Evolutionary conservation across 129 eudicot genomes (phyloP).

Genomic region (Apium graveolens): DNA sequence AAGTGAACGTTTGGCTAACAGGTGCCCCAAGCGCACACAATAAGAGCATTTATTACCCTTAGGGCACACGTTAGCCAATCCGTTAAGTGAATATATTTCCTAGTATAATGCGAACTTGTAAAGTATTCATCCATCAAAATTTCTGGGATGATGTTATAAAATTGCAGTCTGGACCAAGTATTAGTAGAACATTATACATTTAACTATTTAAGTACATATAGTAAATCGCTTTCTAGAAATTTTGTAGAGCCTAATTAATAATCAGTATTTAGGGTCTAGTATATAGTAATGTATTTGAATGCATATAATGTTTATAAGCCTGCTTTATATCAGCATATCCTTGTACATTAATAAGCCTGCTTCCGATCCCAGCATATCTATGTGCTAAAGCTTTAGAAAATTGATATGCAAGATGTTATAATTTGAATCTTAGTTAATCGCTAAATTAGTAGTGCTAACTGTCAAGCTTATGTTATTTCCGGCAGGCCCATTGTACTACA

Average conservation of each 20-base stretch:
- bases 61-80: too few relatives aligned
- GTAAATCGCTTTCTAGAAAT: neutral
- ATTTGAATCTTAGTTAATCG: neutral
- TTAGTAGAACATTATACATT: neutral
- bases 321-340: neutral
- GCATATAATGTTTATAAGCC: neutral
- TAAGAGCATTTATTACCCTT: too few relatives aligned
- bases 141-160: too few relatives aligned
- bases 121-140: too few relatives aligned
- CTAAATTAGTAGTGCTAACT: neutral
- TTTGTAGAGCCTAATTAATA: neutral
- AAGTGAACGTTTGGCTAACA: too few relatives aligned
- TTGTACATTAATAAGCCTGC: neutral
- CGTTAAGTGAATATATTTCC: too few relatives aligned
- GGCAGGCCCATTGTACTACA: slow-evolving; percentile 70
- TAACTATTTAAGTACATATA: too few relatives aligned
- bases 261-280: neutral
- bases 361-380: neutral
- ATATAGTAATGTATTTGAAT: neutral
- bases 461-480: neutral
- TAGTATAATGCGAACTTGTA: too few relatives aligned
- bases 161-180: neutral
- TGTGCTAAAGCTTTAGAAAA: too few relatives aligned
- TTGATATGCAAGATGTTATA: neutral
- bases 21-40: too few relatives aligned